phyloP scores from a whole-genome alignment of 495 filamentous ascomycete genomes.

The Aspergillus leporis region DNA sequence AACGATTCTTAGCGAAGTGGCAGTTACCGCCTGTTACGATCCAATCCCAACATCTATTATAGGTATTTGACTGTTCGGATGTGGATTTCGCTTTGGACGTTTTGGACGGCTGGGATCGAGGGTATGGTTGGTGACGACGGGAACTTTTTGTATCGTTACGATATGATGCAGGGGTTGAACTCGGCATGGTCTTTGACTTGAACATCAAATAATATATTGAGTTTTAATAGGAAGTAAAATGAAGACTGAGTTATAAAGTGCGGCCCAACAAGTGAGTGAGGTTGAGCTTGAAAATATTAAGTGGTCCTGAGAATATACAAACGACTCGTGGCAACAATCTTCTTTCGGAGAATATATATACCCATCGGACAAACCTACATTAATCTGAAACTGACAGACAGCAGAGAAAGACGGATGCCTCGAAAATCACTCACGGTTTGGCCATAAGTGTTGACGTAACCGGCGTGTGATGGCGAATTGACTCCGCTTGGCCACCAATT shows the following conservation, averaged over 20 bases:
- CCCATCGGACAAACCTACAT: too few relatives aligned
- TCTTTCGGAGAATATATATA: too few relatives aligned
- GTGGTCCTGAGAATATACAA: too few relatives aligned
- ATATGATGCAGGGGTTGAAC: neutral
- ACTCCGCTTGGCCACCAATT: constrained; percentile 6
- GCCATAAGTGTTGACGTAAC: constrained; percentile 11
- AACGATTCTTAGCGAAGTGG: constrained; percentile 31
- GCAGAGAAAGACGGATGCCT: neutral
- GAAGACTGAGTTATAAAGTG: neutral
- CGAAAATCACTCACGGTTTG: neutral
- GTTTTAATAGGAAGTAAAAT: too few relatives aligned
- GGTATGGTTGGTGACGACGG: neutral
- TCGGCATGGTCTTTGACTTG: neutral
- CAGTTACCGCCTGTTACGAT: constrained; percentile 22
- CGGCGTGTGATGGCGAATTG: constrained; percentile 7
- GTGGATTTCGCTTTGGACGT: neutral
- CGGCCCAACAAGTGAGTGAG: too few relatives aligned
- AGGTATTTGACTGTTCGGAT: constrained; percentile 8
- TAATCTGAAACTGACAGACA: neutral
- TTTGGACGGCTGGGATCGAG: constrained; percentile 1
- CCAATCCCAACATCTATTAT: constrained; percentile 29
- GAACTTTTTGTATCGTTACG: neutral
- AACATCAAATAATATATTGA: neutral
- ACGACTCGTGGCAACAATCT: too few relatives aligned
- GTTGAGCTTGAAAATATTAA: too few relatives aligned